phyloP scores from a whole-genome alignment of 768 basidiomycete genomes.

The Rhizopogon rudus region DNA sequence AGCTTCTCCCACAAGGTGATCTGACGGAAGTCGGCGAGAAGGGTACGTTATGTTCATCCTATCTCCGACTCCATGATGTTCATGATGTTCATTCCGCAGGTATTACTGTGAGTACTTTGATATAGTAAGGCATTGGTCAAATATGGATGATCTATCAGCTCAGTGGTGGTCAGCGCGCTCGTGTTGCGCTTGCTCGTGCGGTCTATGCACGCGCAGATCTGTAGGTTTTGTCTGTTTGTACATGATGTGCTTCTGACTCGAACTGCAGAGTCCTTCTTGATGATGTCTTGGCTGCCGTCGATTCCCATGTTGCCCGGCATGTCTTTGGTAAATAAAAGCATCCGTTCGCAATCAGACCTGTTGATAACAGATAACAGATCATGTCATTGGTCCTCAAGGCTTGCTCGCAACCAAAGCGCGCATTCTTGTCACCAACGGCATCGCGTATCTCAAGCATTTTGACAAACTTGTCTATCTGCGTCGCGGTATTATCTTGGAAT shows the following conservation, averaged over 20 bases:
- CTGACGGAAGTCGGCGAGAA: constrained; percentile 84
- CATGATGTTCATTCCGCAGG: constrained; percentile 22
- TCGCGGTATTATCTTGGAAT: constrained; percentile 78
- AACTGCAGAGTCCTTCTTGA: constrained; percentile 66
- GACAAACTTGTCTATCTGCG: constrained; percentile 74
- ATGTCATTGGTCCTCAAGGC: constrained; percentile 84
- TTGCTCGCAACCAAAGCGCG: constrained; percentile 79
- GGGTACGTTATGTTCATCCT: constrained; percentile 33
- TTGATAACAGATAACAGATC: constrained; percentile 40
- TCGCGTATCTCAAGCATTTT: constrained; percentile 77
- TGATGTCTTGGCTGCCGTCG: constrained; percentile 84
- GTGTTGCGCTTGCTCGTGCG: constrained; percentile 79
- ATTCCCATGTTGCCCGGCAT: constrained; percentile 85
- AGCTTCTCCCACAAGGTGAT: constrained; percentile 76
- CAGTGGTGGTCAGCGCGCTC: constrained; percentile 82
- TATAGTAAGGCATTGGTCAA: constrained; percentile 6
- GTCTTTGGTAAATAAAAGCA: constrained; percentile 53
- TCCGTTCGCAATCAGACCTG: background rate
- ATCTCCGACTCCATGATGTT: background rate
- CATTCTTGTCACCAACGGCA: constrained; percentile 81
- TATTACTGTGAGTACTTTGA: constrained; percentile 47
- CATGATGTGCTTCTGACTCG: background rate
- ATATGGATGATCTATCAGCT: constrained; percentile 35
- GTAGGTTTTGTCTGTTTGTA: constrained; percentile 31
- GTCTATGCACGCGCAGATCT: constrained; percentile 91